phyloP scores from a whole-genome alignment of 306 rosid genomes.

The Coriaria nepalensis region DNA sequence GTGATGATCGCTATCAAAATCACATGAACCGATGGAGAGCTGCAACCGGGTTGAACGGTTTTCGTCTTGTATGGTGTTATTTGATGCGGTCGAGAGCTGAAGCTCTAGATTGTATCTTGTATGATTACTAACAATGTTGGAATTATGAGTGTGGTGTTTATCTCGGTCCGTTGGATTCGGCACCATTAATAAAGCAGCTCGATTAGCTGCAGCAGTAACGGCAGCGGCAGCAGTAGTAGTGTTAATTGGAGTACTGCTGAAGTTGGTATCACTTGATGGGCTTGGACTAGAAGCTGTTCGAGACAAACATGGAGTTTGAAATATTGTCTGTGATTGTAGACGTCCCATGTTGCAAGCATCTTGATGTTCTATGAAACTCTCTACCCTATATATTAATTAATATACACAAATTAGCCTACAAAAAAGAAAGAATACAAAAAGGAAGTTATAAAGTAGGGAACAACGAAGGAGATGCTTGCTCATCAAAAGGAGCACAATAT shows the following conservation, averaged over 20 bases:
- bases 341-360: conserved; percentile 90
- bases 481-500: too few species aligned
- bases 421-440: not conserved
- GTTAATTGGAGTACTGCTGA: conserved; percentile 32
- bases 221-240: conserved; percentile 33
- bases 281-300: conserved; percentile 96
- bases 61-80: conserved; percentile 16
- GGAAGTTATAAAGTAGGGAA: too few species aligned
- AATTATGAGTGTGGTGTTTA: not conserved
- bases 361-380: conserved; percentile 98
- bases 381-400: conserved; percentile 48
- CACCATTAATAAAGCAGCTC: conserved; percentile 15
- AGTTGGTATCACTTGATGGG: conserved; percentile 78
- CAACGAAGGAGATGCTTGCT: too few species aligned
- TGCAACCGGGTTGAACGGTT: conserved; percentile 58
- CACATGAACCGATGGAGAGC: conserved; percentile 81
- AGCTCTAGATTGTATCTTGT: conserved; percentile 60
- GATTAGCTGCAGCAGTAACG: not conserved
- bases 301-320: conserved; percentile 54
- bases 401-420: too few species aligned
- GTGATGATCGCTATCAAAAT: conserved; percentile 22
- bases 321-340: conserved; percentile 33
- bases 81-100: conserved; percentile 57
- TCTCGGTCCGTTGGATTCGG: conserved; percentile 26
- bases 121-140: conserved; percentile 2